Evolutionary conservation across 164 flowering plant genomes (phyloP), one percentile per base, ranked within the genome.

Genomic region (Annona squamosa): DNA sequence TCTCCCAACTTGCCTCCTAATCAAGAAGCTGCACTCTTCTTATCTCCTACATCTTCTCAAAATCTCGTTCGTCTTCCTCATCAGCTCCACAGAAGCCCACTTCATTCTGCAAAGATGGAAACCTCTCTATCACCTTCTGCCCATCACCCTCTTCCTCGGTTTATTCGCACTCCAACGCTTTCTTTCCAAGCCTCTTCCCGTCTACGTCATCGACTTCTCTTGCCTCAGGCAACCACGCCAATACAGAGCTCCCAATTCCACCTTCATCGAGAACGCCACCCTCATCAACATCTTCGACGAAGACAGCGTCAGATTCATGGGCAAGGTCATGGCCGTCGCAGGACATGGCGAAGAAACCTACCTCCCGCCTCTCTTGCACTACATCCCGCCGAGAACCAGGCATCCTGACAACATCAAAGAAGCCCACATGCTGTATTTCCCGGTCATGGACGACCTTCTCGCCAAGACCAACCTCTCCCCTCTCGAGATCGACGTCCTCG

Each of bases 201-300:
- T 87, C 46, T 91, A 86, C 73, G 75, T 91, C 0, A 89, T 88
- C 16, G 90, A 91, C 46, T 91, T 87, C 81, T 82, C 93, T 43
- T 91, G 97, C 70, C 71, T 82, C 18, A 85, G 74, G 46, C 93
- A 92, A 13, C 89, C 91, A 42, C 69, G 46, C 65, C 78, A 1
- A 70, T 87, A 88, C 79, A 78, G 88, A n/a, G 85, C 86, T 12
- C 89, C 94, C 17, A 74, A 65, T 67, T 75, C 89, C 1, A 26
- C 82, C n/a, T 90, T 85, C 81, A 63, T 86, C 2, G 92, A 88
- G 72, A 80, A 87, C 37, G 74, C 80, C 59, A 46, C 84, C 48
- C 67, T 76, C 77, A 5, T 86, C 6, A 79, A 77, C 0, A 37
- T 52, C 70, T 85, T 85, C 48, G 76, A 86, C 75, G 1, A 65